Evolutionary conservation across 805 yeast genomes (phyloP).

Genomic region (Candida maltosa): DNA sequence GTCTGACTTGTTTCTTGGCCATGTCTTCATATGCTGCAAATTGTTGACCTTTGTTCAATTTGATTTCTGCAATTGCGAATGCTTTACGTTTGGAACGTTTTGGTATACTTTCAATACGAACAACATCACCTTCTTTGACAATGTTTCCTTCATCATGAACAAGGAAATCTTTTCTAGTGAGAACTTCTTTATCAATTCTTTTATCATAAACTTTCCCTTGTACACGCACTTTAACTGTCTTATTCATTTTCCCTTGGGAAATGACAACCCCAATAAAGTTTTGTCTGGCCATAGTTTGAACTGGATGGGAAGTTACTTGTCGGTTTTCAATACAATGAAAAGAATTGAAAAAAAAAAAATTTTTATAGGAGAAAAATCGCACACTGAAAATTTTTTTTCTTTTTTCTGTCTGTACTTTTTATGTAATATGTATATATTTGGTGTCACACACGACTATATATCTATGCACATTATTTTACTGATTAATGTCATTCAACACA

Average conservation of each 20-base stretch:
- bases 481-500: constrained; percentile 16
- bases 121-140: constrained; percentile 93
- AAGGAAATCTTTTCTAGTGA: constrained; percentile 76
- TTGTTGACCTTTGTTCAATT: constrained; percentile 86
- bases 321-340: constrained; percentile 2
- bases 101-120: constrained; percentile 85
- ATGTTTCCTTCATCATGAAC: constrained; percentile 93
- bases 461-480: not conserved
- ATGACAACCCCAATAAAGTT: constrained; percentile 89
- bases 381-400: too few species aligned
- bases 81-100: constrained; percentile 78
- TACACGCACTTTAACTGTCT: constrained; percentile 91
- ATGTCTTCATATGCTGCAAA: constrained; percentile 74
- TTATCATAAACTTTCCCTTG: constrained; percentile 72
- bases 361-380: not conserved
- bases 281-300: constrained; percentile 70
- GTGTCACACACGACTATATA: too few species aligned
- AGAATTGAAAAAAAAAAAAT: constrained; percentile 1
- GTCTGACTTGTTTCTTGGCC: constrained; percentile 63
- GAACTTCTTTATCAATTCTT: constrained; percentile 68
- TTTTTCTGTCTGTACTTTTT: too few species aligned
- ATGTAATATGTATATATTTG: too few species aligned
- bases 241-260: constrained; percentile 94
- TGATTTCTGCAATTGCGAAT: constrained; percentile 90
- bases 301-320: not conserved